These are phyloP conservation scores for Sporothrix brunneoviolacea DNA, from an alignment of 2,329 filamentous ascomycete genomes.

Conservation along the genomic window DNA sequence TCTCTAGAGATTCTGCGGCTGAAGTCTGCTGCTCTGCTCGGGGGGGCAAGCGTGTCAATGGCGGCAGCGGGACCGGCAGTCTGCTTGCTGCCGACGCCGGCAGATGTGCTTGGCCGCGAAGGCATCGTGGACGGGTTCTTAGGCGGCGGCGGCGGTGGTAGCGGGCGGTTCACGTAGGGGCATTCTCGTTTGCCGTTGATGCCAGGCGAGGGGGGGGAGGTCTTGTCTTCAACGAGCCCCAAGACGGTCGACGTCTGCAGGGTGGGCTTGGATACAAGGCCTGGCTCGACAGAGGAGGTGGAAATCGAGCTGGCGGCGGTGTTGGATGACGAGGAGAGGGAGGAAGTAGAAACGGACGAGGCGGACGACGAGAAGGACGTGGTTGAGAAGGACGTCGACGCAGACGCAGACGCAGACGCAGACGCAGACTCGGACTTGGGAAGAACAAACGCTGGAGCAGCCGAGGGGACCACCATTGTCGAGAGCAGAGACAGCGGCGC, in stretches of 20 bases:
- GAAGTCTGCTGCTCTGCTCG: not conserved
- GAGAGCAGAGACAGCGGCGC: constrained; percentile 11
- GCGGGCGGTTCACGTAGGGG: constrained; percentile 26
- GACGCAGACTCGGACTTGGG: not conserved
- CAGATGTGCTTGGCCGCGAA: constrained; percentile 1
- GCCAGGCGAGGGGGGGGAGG: constrained; percentile 22
- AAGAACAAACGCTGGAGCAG: constrained; percentile 3
- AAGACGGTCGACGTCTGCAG: constrained; percentile 27
- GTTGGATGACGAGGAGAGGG: constrained; percentile 1
- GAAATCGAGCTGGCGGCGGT: not conserved
- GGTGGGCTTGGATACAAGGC: constrained; percentile 30
- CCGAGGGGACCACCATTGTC: constrained; percentile 5
- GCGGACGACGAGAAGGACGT: constrained; percentile 2
- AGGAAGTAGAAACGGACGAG: not conserved
- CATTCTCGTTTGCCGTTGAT: constrained; percentile 23
- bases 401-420: not conserved
- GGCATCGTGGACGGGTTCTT: constrained; percentile 21
- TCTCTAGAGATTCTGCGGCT: constrained; percentile 34
- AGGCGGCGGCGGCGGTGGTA: constrained; percentile 24
- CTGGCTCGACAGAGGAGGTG: constrained; percentile 22
- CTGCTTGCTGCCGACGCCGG: not conserved
- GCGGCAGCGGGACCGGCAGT: not conserved
- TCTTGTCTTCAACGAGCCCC: constrained; percentile 26
- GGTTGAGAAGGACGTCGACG: not conserved
- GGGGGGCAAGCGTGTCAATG: not conserved